Conservation (phyloP, 495 filamentous ascomycete species). For the Neurospora sp. region DNA sequence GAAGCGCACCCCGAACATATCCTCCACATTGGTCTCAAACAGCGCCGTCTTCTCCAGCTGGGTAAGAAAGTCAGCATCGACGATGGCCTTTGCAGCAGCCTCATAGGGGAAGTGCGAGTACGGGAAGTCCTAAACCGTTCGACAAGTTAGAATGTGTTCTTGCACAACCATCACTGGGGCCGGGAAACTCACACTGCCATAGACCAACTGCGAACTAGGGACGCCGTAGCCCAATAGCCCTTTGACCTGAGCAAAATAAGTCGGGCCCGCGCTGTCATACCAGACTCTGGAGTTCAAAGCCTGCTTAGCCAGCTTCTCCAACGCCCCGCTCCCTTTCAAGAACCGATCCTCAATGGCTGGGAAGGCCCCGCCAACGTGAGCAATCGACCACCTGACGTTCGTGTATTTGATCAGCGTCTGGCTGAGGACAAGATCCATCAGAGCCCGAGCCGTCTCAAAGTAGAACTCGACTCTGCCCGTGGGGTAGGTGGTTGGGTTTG, state of each 20-base stretch:
- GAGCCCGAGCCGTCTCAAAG: constrained; percentile 3
- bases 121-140: not conserved
- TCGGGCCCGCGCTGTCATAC: constrained; percentile 4
- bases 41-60: not conserved
- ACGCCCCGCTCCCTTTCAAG: not conserved
- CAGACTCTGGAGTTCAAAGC: constrained; percentile 1
- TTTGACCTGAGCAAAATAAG: constrained; percentile 3
- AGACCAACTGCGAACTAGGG: constrained; percentile 2
- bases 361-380: not conserved
- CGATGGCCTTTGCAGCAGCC: not conserved
- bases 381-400: not conserved
- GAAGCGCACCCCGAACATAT: not conserved
- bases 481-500: not conserved
- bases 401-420: constrained; percentile 4
- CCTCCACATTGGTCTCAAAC: not conserved
- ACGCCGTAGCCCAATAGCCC: constrained; percentile 1
- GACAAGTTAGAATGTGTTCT: not conserved
- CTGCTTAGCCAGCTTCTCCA: not conserved
- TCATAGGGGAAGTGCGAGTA: not conserved
- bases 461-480: constrained; percentile 1
- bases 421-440: constrained; percentile 2
- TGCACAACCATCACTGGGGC: not conserved
- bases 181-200: not conserved
- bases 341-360: constrained; percentile 1
- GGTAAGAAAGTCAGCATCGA: not conserved